A percentile compares a stretch with the other conserved stretches of the same genome.
phyloP scores from a whole-genome alignment of 148 eudicot genomes.

The Rhododendron simsii region DNA sequence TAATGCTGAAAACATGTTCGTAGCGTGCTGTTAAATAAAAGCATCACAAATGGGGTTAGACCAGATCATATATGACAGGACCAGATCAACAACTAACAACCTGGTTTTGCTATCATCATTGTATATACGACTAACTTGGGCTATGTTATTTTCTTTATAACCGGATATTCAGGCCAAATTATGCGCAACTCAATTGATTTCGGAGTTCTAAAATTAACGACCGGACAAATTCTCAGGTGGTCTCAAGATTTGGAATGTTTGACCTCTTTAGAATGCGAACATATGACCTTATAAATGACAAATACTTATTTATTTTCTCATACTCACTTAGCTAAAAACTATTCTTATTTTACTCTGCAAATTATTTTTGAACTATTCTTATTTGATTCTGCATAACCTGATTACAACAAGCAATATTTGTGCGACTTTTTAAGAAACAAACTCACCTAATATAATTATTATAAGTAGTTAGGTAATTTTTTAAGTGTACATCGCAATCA shows the following conservation, averaged over 20 bases:
- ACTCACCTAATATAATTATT: not conserved
- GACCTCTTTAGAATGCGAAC: too few species aligned
- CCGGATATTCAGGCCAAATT: too few species aligned
- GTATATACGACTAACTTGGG: not conserved
- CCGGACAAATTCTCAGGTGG: too few species aligned
- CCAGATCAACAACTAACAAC: constrained; percentile 8
- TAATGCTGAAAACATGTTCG: not conserved
- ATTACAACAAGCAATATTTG: not conserved
- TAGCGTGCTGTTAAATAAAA: constrained; percentile 18
- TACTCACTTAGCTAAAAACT: too few species aligned
- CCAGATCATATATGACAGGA: not conserved
- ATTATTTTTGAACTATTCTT: too few species aligned
- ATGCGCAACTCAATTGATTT: not conserved
- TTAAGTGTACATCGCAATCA: not conserved
- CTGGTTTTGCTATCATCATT: not conserved
- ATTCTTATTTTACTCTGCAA: not conserved
- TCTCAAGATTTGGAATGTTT: too few species aligned
- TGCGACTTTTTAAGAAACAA: not conserved
- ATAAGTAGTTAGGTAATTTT: not conserved
- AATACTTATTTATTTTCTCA: too few species aligned
- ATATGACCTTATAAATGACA: too few species aligned
- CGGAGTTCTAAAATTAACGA: too few species aligned
- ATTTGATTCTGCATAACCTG: not conserved
- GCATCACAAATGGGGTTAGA: not conserved
- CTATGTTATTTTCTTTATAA: not conserved